Percentiles rank a stretch among this genome's conserved stretches.
phyloP scores from a whole-genome alignment of 2,329 filamentous ascomycete species.

The Rutstroemia sp. region DNA sequence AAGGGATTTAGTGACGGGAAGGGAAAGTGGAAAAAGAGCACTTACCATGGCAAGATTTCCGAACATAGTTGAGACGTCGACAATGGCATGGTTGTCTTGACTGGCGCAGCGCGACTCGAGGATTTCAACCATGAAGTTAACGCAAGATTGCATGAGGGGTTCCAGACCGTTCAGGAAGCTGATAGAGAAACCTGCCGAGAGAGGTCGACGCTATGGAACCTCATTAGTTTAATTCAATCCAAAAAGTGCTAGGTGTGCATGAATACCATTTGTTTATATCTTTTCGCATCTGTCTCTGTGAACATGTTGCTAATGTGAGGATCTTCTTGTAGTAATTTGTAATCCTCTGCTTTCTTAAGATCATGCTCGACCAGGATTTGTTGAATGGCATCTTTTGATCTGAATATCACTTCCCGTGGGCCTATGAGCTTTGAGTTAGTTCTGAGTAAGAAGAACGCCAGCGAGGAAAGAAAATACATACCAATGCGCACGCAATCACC shows the following conservation, averaged over 20 bases:
- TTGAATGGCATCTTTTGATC: conserved; percentile 10
- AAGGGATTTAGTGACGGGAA: too few species aligned
- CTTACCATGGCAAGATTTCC: not conserved
- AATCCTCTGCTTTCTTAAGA: conserved; percentile 12
- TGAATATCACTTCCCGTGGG: conserved; percentile 13
- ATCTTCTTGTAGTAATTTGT: conserved; percentile 5
- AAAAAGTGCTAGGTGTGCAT: not conserved
- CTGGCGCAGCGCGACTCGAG: conserved; percentile 8
- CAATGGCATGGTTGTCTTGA: not conserved
- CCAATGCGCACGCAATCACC: conserved; percentile 16
- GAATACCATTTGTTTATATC: conserved; percentile 16
- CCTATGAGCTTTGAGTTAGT: conserved; percentile 1
- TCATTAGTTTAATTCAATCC: not conserved
- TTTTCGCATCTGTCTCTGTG: conserved; percentile 13
- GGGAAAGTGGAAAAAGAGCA: not conserved
- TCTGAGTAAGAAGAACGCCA: not conserved
- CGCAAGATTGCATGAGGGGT: conserved; percentile 14
- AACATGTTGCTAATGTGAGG: conserved; percentile 11
- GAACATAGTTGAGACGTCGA: not conserved
- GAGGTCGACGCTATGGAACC: conserved; percentile 11
- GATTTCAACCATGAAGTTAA: conserved; percentile 10
- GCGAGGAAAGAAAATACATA: not conserved
- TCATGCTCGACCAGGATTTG: conserved; percentile 16
- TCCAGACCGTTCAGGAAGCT: conserved; percentile 17
- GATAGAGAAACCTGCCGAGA: conserved; percentile 18